A percentile compares a stretch with the other conserved stretches of the same genome.
Evolutionary conservation across 169 alveolate genomes (phyloP).

Genomic region (Eimeria tenella): DNA sequence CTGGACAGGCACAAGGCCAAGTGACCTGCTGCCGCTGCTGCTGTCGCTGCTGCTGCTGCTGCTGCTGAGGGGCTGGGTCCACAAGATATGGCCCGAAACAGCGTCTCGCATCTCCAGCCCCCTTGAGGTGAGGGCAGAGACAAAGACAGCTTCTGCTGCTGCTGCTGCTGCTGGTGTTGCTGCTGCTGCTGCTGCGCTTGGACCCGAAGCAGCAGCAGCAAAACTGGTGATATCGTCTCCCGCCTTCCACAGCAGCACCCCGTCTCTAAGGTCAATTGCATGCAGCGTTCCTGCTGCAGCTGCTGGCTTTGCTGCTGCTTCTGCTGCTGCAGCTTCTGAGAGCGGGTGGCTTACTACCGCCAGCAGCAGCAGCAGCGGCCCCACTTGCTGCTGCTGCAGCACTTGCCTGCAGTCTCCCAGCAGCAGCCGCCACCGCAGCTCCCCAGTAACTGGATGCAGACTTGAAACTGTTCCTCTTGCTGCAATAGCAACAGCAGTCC

Average conservation of each 20-base stretch:
- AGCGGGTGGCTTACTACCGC: not conserved
- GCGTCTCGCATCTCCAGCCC: not conserved
- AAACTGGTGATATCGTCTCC: not conserved
- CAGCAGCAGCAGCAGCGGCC: not conserved
- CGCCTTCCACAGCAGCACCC: conserved; percentile 1
- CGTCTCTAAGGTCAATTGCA: not conserved
- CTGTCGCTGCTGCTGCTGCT: not conserved
- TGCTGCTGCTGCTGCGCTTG: not conserved
- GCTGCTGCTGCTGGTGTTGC: not conserved
- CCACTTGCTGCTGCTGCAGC: not conserved
- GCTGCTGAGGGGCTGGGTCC: not conserved
- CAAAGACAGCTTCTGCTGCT: not conserved
- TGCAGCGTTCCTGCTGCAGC: not conserved
- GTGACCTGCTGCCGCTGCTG: not conserved
- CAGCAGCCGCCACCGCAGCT: not conserved
- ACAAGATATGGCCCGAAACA: not conserved
- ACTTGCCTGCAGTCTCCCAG: not conserved
- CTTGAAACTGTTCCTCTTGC: not conserved
- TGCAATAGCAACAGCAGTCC: not conserved
- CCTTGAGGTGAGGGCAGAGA: not conserved
- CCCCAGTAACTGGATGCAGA: not conserved
- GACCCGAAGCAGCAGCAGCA: not conserved
- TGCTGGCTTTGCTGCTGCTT: not conserved
- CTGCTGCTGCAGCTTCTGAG: not conserved
- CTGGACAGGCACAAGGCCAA: not conserved